Conservation (phyloP, 148 eudicot species). For the Silene uniflora region DNA sequence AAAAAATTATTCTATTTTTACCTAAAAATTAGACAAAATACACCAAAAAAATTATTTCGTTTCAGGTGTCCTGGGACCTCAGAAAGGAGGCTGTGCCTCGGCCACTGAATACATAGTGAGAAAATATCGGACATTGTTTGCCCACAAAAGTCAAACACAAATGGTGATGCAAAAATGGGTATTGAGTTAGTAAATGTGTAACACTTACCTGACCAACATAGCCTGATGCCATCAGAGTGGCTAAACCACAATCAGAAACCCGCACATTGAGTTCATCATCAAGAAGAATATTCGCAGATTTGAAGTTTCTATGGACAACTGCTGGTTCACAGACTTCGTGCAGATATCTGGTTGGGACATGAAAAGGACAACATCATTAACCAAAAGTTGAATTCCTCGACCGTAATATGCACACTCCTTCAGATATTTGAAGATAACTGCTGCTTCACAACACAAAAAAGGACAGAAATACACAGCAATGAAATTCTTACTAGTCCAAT, state of each 20-base stretch:
- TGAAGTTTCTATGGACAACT: conserved; percentile 87
- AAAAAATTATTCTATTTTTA: too few species aligned
- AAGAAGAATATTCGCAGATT: conserved; percentile 85
- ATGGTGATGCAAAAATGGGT: not conserved
- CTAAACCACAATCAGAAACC: conserved; percentile 95
- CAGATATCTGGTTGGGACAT: conserved; percentile 51
- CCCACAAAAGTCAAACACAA: too few species aligned
- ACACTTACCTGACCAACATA: conserved; percentile 75
- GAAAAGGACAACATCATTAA: conserved; percentile 5
- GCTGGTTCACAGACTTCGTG: conserved; percentile 94
- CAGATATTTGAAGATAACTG: not conserved
- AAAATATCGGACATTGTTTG: too few species aligned
- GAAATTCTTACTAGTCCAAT: not conserved
- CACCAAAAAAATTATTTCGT: too few species aligned
- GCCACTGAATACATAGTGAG: too few species aligned
- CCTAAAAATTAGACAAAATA: too few species aligned
- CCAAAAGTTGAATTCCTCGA: conserved; percentile 4
- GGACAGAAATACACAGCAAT: not conserved
- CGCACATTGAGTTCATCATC: conserved; percentile 81
- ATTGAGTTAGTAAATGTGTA: not conserved
- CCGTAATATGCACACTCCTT: not conserved
- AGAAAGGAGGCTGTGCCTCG: too few species aligned
- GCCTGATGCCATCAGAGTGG: conserved; percentile 67
- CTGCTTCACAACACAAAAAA: not conserved
- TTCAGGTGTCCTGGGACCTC: too few species aligned